A percentile compares a stretch with the other conserved stretches of the same genome.
Evolutionary conservation across 306 rosid species (phyloP).

Genomic region (Lotus japonicus): DNA sequence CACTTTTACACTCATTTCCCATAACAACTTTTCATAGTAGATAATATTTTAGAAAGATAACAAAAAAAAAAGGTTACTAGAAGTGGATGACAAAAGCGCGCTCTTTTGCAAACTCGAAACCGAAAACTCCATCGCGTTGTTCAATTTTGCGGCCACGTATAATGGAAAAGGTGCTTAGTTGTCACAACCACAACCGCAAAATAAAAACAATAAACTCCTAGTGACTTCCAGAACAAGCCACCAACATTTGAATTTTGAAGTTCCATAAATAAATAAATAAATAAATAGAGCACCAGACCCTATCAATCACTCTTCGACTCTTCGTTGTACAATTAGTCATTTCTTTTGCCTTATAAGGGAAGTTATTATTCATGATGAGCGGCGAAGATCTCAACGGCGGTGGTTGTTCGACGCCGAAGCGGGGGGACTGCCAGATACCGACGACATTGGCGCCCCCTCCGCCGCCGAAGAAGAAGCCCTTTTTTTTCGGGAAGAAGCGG

Average conservation of each 20-base stretch:
- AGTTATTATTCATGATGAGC: not conserved
- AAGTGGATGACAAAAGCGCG: not conserved
- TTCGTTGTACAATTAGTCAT: no score
- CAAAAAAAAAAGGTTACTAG: no score
- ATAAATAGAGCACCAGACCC: no score
- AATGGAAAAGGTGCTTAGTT: not conserved
- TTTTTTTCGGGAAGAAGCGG: slow-evolving; percentile 16
- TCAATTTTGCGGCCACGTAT: not conserved
- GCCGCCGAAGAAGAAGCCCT: slow-evolving; percentile 58
- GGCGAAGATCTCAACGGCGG: slow-evolving; percentile 2
- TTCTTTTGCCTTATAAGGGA: no score
- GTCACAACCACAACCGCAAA: not conserved
- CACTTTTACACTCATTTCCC: no score
- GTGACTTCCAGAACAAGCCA: slow-evolving; percentile 14
- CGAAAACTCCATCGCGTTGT: not conserved
- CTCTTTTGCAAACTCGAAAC: not conserved
- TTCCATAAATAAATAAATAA: not conserved
- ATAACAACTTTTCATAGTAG: no score
- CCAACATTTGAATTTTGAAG: not conserved
- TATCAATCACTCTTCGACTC: no score
- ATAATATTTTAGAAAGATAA: no score
- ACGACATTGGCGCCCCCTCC: slow-evolving; percentile 46
- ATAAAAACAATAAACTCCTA: not conserved
- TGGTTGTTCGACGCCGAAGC: slow-evolving; percentile 52
- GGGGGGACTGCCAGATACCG: slow-evolving; percentile 44